phyloP scores from a whole-genome alignment of 2,329 filamentous ascomycete species.

The Colletotrichum sp. region DNA sequence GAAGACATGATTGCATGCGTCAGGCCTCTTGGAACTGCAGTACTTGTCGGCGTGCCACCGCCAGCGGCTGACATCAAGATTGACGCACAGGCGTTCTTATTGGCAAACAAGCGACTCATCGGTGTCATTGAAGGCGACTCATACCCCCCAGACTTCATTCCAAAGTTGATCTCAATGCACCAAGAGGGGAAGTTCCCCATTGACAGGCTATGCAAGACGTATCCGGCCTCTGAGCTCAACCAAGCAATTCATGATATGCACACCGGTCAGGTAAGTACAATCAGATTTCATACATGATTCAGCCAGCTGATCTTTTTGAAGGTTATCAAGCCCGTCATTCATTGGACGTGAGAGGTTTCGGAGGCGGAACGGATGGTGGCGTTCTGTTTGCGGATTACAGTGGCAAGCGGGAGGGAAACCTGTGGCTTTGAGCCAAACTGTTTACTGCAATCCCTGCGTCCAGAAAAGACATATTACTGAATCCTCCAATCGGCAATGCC shows the following conservation, averaged over 20 bases:
- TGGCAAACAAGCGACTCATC: background rate
- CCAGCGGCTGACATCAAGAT: conserved; percentile 2
- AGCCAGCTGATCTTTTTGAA: background rate
- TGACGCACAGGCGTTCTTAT: conserved; percentile 6
- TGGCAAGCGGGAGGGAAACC: background rate
- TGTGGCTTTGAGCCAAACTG: background rate
- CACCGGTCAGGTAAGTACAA: background rate
- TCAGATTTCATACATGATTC: background rate
- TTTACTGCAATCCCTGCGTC: background rate
- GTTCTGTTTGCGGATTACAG: background rate
- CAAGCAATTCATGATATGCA: conserved; percentile 14
- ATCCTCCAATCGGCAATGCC: background rate
- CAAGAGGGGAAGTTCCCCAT: conserved; percentile 11
- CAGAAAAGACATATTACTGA: background rate
- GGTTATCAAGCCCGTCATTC: conserved; percentile 12
- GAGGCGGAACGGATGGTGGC: background rate
- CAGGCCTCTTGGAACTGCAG: background rate
- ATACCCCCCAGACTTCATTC: conserved; percentile 1
- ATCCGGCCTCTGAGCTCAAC: background rate
- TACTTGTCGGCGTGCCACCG: conserved; percentile 8
- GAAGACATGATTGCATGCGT: conserved; percentile 8
- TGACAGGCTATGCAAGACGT: background rate
- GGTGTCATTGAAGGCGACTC: conserved; percentile 9
- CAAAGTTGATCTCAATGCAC: conserved; percentile 1
- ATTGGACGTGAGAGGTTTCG: background rate